Base-by-base conservation (phyloP, 192 early-diverging fungal species). In the Thamnidium elegans region DNA sequence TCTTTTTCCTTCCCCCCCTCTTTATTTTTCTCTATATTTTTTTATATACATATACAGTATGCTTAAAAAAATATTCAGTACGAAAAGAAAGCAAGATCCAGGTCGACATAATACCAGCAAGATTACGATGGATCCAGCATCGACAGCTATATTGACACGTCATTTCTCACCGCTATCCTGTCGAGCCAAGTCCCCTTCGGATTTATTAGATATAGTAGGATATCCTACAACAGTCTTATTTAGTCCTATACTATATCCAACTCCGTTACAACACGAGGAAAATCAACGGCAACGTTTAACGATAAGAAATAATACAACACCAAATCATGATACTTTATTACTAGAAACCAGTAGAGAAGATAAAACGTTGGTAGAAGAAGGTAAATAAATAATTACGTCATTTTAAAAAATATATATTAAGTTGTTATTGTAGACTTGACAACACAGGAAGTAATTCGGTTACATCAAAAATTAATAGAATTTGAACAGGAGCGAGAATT, bases 141-240 rank as follows among this genome's bases (percentile, higher is more conserved):
- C 60, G 5, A 26, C 39, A 26, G 60, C 48, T 7, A 69, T 69
- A 32, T 26, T 69, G 23, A 21, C 59, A 14, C 31, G 45, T 14
- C 65, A 60, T 21, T 72, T 72, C 30, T 51, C 36, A 1, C 71
- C 71, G 10, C 39, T 72, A 30, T 44, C 26, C 10, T 58, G 54
- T 15, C 45, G 71, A 58, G 71, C 61, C 7, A 63, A 62, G n/a
- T 72, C 71, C 0, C 71, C 71, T 17, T 67, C 65, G 8, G 71
- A 72, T 45, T 44, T 72, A 14, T 52, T 72, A 26, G 71, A 72
- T 31, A 50, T 67, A 60, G 60, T 67, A 17, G 71, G 71, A 0
- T 63, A 72, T 45, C 71, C 71, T 45, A 48, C 15, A 14, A 48
- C 46, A 39, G 36, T 6, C 36, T 39, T 39, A 39, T 39, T 39